phyloP scores from a whole-genome alignment of 352 stramenopile species.

The Globisporangium rhizosaccharum region DNA sequence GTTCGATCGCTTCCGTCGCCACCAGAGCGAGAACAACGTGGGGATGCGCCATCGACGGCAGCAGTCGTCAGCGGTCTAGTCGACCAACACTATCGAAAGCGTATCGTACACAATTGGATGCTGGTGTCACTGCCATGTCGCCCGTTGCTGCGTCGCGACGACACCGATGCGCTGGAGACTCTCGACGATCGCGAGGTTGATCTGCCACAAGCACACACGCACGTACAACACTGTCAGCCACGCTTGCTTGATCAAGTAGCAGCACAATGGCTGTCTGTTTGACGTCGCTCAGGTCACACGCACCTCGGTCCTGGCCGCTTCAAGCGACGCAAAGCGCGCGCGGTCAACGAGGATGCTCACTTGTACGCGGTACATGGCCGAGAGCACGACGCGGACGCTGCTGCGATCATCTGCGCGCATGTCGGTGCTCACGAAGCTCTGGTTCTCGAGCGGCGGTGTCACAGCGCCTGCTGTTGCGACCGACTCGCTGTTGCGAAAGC shows the following conservation, averaged over 20 bases:
- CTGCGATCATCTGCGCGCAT: conserved; percentile 18
- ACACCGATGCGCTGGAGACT: conserved; percentile 42
- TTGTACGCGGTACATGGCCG: conserved; percentile 59
- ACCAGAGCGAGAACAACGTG: conserved; percentile 5
- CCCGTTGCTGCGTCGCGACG: conserved; percentile 13
- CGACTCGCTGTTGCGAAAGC: conserved; percentile 12
- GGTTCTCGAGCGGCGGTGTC: conserved; percentile 14
- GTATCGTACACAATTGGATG: neutral
- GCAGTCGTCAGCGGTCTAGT: conserved; percentile 10
- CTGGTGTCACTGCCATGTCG: conserved; percentile 10
- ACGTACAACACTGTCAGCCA: conserved; percentile 1
- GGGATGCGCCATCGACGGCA: conserved; percentile 15
- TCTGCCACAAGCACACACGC: conserved; percentile 16
- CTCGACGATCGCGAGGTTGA: conserved; percentile 65
- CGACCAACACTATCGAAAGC: neutral
- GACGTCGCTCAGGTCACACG: neutral
- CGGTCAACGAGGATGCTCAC: conserved; percentile 54
- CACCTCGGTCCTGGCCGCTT: conserved; percentile 63
- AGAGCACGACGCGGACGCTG: conserved; percentile 33
- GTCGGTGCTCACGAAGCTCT: conserved; percentile 26
- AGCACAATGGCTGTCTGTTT: neutral
- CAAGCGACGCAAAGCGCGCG: conserved; percentile 41
- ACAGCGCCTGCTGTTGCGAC: conserved; percentile 17
- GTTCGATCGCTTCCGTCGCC: conserved; percentile 7
- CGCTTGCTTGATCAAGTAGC: neutral